Conservation (phyloP, 805 yeast genomes). For the Yamadazyma phyllophila region DNA sequence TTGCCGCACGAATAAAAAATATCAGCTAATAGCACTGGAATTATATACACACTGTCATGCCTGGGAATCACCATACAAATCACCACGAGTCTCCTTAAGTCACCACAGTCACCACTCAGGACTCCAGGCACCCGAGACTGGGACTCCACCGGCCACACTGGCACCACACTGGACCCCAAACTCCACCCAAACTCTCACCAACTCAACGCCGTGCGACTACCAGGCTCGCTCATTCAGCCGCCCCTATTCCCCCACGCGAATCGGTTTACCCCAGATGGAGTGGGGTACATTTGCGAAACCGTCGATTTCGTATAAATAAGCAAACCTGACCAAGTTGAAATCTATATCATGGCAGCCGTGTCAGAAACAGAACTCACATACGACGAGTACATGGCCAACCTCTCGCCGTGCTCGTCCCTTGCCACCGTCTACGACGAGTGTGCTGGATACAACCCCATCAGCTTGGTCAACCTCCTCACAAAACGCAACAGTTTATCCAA, state of each 20-base stretch:
- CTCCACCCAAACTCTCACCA: no score
- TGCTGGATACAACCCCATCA: slow-evolving; percentile 11
- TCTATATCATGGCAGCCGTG: not conserved
- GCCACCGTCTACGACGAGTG: slow-evolving; percentile 8
- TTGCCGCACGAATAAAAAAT: no score
- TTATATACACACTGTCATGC: no score
- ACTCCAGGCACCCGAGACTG: no score
- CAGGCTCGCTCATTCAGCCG: not conserved
- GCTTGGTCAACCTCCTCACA: slow-evolving; percentile 8
- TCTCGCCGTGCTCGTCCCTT: slow-evolving; percentile 13
- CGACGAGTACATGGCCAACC: slow-evolving; percentile 5
- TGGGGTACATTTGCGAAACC: not conserved
- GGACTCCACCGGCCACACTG: no score
- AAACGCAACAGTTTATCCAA: slow-evolving; percentile 12
- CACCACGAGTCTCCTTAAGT: no score
- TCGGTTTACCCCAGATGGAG: not conserved
- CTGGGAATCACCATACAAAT: no score
- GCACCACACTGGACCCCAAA: no score
- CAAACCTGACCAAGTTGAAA: not conserved
- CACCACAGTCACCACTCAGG: no score
- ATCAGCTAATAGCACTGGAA: no score
- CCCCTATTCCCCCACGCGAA: not conserved
- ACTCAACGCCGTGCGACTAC: no score
- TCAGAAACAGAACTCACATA: not conserved
- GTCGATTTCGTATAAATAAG: not conserved